Evolutionary conservation across 306 rosid genomes (phyloP), one percentile per base, ranked within the genome.

Genomic region (Benincasa hispida): DNA sequence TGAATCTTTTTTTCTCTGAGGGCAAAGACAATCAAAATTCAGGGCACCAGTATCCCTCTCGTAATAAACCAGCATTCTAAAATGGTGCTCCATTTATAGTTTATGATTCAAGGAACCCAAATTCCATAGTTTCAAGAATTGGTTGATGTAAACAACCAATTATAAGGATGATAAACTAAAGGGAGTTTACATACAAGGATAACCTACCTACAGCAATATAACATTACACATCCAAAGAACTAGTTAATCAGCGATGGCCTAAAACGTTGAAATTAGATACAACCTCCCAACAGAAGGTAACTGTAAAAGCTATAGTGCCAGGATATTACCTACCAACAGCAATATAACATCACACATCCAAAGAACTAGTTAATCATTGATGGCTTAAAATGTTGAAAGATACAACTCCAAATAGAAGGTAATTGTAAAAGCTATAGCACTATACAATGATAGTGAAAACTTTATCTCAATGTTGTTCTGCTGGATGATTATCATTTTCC

Each of bases 401-500:
- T 72, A 72, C 76, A 72, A 72, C 42, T 48, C 37, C 56, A 28
- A 48, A 17, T 18, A 50, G 42, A 15, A 48, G 60, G 8, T 48
- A 48, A 2, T 48, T 48, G 34, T 21, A 25, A 69, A 24, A 45
- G 58, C 56, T 22, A 70, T 22, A 70, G 39, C 10, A 13, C 61
- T 61, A 72, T 72, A 48, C 39, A 18, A 48, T 10, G 59, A 18
- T 3, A 28, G 15, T 48, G 60, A 34, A 15, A 27, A 48, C 54
- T 70, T 34, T 18, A 70, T 70, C 58, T 45, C 42, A 25, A 72
- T 47, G 50, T 50, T 72, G 61, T 30, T 72, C 45, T 25, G 37
- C 60, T 9, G 61, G 45, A 78, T 10, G 53, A 58, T 47, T 83
- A 68, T 91, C 89, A 89, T 81, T 90, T 92, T 15, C 89, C 96